phyloP scores from a whole-genome alignment of 2,329 filamentous ascomycete species.

The Fusarium duplospermum region DNA sequence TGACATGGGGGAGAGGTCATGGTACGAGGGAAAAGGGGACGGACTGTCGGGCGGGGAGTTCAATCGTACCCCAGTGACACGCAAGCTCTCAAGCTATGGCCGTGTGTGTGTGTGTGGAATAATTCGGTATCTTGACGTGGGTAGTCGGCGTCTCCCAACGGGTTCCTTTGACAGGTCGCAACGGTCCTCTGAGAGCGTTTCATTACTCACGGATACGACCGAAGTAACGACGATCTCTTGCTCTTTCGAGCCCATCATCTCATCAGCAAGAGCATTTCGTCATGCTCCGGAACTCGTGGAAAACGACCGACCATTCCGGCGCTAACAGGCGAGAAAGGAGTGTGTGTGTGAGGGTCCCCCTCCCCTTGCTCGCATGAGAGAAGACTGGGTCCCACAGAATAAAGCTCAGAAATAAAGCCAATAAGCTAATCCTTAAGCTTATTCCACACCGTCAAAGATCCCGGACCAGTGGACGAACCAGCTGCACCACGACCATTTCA shows the following conservation, averaged over 20 bases:
- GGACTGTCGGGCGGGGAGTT: conserved; percentile 21
- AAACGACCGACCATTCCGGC: conserved; percentile 16
- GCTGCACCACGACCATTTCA: not conserved
- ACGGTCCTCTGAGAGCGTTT: not conserved
- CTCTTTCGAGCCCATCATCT: conserved; percentile 19
- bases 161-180: not conserved
- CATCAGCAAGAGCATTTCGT: conserved; percentile 26
- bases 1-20: conserved; percentile 4
- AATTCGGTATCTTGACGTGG: not conserved
- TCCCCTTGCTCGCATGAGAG: not conserved
- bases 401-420: conserved; percentile 13
- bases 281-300: conserved; percentile 29
- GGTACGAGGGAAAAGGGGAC: conserved; percentile 1
- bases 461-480: not conserved
- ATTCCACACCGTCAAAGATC: conserved; percentile 2
- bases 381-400: conserved; percentile 22
- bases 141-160: not conserved
- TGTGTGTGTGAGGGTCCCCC: not conserved
- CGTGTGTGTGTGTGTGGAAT: not conserved
- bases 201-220: not conserved
- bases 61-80: not conserved
- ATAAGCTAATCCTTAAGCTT: conserved; percentile 35
- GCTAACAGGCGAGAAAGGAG: conserved; percentile 1
- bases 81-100: not conserved
- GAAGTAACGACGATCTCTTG: conserved; percentile 2